Evolutionary conservation across 2,329 filamentous ascomycete species (phyloP).

Genomic region (Dryadomyces quercivorus): DNA sequence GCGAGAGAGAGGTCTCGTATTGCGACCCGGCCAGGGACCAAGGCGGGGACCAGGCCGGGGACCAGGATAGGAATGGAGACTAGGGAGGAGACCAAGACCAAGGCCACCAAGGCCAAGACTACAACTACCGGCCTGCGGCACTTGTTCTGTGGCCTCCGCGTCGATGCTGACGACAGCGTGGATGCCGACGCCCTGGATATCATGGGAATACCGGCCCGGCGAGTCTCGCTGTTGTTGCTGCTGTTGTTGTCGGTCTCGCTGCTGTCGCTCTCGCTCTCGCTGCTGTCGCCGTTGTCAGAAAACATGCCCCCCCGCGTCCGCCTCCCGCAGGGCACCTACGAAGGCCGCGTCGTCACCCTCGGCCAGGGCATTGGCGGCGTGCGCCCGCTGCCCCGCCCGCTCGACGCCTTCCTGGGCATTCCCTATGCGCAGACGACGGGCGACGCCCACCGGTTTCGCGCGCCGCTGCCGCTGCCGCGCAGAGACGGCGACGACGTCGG

Average conservation of each 20-base stretch:
- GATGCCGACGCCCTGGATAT: no score
- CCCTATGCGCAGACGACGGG: constrained; percentile 32
- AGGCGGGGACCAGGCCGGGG: no score
- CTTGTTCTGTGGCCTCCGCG: no score
- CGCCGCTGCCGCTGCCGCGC: constrained; percentile 22
- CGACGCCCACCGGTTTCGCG: constrained; percentile 32
- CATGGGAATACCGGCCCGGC: no score
- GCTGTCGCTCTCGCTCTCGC: neutral
- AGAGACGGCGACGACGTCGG: constrained; percentile 4
- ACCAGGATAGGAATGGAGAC: no score
- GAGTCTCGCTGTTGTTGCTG: neutral
- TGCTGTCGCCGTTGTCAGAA: neutral
- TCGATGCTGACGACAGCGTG: no score
- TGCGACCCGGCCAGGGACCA: no score
- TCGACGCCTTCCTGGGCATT: constrained; percentile 37
- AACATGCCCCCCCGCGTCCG: constrained; percentile 12
- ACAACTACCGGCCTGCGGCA: no score
- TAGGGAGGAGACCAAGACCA: no score
- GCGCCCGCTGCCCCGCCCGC: constrained; percentile 7
- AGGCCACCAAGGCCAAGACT: no score
- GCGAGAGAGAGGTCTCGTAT: no score
- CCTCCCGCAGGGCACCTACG: constrained; percentile 27
- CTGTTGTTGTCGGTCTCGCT: neutral
- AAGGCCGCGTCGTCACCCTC: constrained; percentile 15
- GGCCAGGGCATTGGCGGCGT: constrained; percentile 6